Evolutionary conservation across 2,329 filamentous ascomycete genomes (phyloP), one percentile per base, ranked within the genome.

Genomic region (Plectosphaerella sp.): DNA sequence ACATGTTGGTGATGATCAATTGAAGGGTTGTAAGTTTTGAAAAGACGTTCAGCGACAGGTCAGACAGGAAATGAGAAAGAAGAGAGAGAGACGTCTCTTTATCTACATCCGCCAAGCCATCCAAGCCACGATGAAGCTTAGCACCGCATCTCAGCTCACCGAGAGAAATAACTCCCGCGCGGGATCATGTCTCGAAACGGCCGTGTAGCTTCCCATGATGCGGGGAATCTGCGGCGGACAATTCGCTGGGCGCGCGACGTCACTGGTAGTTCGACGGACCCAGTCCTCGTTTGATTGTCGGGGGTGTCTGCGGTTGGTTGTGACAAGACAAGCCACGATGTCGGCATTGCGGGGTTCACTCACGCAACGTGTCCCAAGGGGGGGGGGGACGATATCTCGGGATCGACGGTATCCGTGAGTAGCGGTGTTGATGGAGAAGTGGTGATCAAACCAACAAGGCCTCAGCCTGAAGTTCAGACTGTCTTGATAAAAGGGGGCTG

Each of bases 341-440:
- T 45, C 43, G 43, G 43, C 43, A 45, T 45, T 45, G 43, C 43
- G 43, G 43, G 43, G 43, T 45, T 45, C 20, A 12, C 43, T 45
- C 14, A 9, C 43, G 43, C 20, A 25, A 48, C 28, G 28, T 12
- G 22, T 22, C 22, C 22, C 22, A 22, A 22, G 22, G 22, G 5
- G 22, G 22, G 22, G 22, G 22, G 22, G 22, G 22, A 22, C 3
- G 22, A 22, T 22, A 22, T 22, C 22, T 22, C 22, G 22, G 22
- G 22, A 22, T 22, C 22, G 22, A 22, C 22, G 22, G 22, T 5
- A 22, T 22, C 22, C 22, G 22, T 3, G 22, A 22, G 22, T 3
- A 3, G 22, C 5, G 22, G 22, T 22, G n/a, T n/a, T n/a, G 3
- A 22, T 22, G 22, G 22, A 22, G 22, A 22, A 22, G 22, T 22